Percentiles rank a stretch among this genome's conserved stretches.
Conservation (phyloP, 2,329 filamentous ascomycete genomes). For the Dothiorella sarmentorum region DNA sequence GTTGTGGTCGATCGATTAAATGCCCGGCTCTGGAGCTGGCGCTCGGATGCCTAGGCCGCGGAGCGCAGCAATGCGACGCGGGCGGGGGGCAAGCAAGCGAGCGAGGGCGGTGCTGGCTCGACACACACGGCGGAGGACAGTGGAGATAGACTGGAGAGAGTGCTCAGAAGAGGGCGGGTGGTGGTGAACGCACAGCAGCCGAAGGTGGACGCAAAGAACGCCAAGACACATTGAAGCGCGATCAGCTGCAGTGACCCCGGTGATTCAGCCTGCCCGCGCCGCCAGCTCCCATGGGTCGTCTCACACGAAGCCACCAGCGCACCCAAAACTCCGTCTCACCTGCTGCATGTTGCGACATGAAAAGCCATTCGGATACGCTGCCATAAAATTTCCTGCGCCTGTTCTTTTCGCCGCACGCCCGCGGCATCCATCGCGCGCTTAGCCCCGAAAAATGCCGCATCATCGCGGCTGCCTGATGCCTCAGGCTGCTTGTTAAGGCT, state of each 20-base stretch:
- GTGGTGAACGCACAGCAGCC: too few relatives aligned
- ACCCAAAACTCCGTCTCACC: not conserved
- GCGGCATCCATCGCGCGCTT: not conserved
- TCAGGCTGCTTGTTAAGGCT: not conserved
- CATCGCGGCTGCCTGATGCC: conserved; percentile 1
- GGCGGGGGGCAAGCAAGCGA: conserved; percentile 1
- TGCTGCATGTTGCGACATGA: not conserved
- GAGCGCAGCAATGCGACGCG: not conserved
- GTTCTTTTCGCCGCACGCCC: not conserved
- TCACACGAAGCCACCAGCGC: conserved; percentile 1
- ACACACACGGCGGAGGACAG: not conserved
- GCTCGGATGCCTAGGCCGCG: conserved; percentile 11
- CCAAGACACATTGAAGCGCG: conserved; percentile 9
- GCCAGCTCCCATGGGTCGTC: not conserved
- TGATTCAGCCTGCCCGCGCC: not conserved
- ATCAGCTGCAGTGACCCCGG: conserved; percentile 2
- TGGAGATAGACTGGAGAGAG: not conserved
- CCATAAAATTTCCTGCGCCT: too few relatives aligned
- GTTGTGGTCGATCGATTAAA: conserved; percentile 15
- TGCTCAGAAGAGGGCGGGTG: not conserved
- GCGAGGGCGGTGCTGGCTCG: not conserved
- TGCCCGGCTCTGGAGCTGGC: conserved; percentile 13
- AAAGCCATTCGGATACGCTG: not conserved
- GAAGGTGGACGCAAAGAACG: too few relatives aligned
- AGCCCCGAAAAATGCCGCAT: conserved; percentile 12